These are phyloP conservation scores for Umbelopsis vinacea DNA, from an alignment of 192 early-diverging fungal species.

Conservation along the genomic window DNA sequence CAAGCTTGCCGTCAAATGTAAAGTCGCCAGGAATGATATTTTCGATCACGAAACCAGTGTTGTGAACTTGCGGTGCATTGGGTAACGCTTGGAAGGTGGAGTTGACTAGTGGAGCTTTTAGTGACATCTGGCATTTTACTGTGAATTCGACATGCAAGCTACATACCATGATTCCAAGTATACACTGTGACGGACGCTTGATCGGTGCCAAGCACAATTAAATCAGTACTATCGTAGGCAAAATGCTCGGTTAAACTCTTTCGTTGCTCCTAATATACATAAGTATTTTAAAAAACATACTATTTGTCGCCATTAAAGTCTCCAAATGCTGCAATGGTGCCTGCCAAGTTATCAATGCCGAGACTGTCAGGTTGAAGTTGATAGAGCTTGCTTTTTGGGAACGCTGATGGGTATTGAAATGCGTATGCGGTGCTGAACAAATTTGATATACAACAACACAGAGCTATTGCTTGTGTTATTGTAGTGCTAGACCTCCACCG, in stretches of 20 bases:
- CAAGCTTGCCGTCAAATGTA: slow-evolving; percentile 87
- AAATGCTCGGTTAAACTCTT: not conserved
- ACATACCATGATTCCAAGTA: slow-evolving; percentile 69
- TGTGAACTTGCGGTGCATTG: slow-evolving; percentile 31
- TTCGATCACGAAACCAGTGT: slow-evolving; percentile 55
- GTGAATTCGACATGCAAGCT: slow-evolving; percentile 1
- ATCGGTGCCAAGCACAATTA: slow-evolving; percentile 73
- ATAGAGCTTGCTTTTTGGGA: slow-evolving; percentile 36
- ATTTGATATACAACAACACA: not conserved
- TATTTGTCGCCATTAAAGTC: slow-evolving; percentile 87
- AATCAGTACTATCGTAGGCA: slow-evolving; percentile 63
- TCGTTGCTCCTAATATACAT: not conserved
- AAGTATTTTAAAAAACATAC: slow-evolving; percentile 36
- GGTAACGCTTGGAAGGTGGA: slow-evolving; percentile 31
- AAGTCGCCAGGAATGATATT: slow-evolving; percentile 88
- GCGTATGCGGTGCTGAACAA: not conserved
- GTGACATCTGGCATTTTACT: not conserved
- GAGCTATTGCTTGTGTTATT: not conserved
- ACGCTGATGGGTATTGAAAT: slow-evolving; percentile 35
- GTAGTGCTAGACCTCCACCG: not conserved
- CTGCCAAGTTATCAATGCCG: slow-evolving; percentile 66
- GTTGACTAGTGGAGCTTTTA: slow-evolving; percentile 28
- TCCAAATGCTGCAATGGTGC: slow-evolving; percentile 81
- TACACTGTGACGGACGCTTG: slow-evolving; percentile 72
- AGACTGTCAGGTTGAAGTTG: slow-evolving; percentile 20